Conservation (phyloP, 768 basidiomycete species). For the Baorangia bicolor region DNA sequence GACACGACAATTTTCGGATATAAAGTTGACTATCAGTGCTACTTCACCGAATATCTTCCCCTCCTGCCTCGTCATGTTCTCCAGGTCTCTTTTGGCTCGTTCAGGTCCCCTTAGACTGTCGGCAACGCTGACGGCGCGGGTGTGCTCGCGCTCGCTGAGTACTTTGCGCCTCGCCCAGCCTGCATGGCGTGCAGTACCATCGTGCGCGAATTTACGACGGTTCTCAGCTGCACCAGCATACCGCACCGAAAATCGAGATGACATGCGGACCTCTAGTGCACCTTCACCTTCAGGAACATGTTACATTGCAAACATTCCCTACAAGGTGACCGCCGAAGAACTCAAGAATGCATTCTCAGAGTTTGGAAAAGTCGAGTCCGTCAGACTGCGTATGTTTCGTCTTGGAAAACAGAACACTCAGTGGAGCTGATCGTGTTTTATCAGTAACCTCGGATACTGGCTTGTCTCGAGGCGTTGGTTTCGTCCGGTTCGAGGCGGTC, state of each 20-base stretch:
- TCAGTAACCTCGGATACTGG: conserved; percentile 35
- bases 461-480: conserved; percentile 42
- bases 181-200: not conserved
- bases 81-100: conserved; percentile 20
- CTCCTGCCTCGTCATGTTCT: conserved; percentile 18
- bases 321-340: conserved; percentile 39
- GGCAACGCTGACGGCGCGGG: conserved; percentile 3
- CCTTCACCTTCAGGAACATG: conserved; percentile 43
- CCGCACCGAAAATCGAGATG: not conserved
- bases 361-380: conserved; percentile 41
- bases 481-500: conserved; percentile 41
- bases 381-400: conserved; percentile 42
- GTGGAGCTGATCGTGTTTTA: not conserved
- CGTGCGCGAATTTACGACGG: conserved; percentile 9
- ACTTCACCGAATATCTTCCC: not conserved
- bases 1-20: conserved; percentile 16
- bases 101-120: conserved; percentile 11
- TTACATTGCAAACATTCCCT: conserved; percentile 58
- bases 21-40: not conserved
- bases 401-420: not conserved
- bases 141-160: conserved; percentile 15
- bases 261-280: not conserved
- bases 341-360: conserved; percentile 40
- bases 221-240: conserved; percentile 19
- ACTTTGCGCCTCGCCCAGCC: conserved; percentile 7